Evolutionary conservation across 176 grass and related monocot species (phyloP).

Genomic region (Stipa capillata): DNA sequence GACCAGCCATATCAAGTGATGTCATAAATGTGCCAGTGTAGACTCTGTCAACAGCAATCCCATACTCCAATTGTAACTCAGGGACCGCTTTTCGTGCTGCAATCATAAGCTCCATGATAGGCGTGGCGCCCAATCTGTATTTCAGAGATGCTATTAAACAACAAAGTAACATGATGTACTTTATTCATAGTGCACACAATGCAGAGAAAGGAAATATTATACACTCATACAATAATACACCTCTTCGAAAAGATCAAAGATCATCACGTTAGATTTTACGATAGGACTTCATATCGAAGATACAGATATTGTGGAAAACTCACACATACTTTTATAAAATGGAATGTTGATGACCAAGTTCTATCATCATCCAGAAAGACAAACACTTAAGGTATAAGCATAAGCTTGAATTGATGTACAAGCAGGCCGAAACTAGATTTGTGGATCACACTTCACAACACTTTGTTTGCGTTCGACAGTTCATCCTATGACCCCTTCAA

Average conservation of each 20-base stretch:
- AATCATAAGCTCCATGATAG: conserved; percentile 99
- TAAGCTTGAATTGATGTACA: neutral
- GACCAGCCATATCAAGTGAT: conserved; percentile 99
- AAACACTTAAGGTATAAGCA: neutral
- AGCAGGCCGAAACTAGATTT: neutral
- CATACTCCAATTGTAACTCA: conserved; percentile 86
- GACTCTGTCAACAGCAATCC: conserved; percentile 96
- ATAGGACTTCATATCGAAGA: neutral
- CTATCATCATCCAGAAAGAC: neutral
- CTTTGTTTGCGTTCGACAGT: neutral
- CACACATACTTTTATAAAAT: neutral
- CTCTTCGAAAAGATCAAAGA: neutral
- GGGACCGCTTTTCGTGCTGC: conserved; percentile 86
- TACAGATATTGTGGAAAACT: neutral
- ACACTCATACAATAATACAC: neutral
- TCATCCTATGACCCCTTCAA: neutral
- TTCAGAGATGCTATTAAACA: conserved; percentile 22
- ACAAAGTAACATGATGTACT: neutral
- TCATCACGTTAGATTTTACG: neutral
- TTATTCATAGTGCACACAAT: neutral
- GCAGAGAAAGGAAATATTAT: conserved; percentile 14
- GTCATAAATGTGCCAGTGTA: conserved; percentile 97
- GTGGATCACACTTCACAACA: neutral
- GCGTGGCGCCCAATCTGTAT: conserved; percentile 80
- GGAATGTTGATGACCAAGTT: neutral